A percentile compares a stretch with the other conserved stretches of the same genome.
Evolutionary conservation across 768 basidiomycete genomes (phyloP).

Genomic region (Boletales sp.): DNA sequence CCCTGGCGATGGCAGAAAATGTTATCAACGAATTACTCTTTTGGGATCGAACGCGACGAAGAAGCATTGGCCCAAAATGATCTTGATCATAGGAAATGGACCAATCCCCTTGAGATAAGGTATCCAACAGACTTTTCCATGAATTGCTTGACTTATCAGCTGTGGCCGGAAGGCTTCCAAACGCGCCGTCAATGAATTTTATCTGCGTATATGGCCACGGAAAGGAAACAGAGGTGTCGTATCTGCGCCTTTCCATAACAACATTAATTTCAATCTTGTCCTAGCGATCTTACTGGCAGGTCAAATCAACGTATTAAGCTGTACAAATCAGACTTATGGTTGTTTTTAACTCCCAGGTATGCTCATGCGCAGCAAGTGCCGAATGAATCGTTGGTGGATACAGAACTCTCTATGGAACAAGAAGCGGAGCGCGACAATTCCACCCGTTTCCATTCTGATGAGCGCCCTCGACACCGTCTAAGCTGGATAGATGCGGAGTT

Average conservation of each 20-base stretch:
- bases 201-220: constrained; percentile 94
- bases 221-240: constrained; percentile 82
- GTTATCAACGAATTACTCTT: constrained; percentile 82
- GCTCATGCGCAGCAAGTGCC: constrained; percentile 65
- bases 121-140: constrained; percentile 20
- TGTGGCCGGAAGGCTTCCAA: constrained; percentile 56
- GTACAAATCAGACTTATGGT: neutral
- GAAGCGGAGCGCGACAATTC: constrained; percentile 40
- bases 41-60: constrained; percentile 80
- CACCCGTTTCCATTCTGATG: constrained; percentile 47
- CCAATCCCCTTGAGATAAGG: constrained; percentile 85
- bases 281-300: constrained; percentile 82
- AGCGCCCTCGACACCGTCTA: constrained; percentile 40
- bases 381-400: constrained; percentile 53
- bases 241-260: neutral
- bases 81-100: constrained; percentile 80
- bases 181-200: constrained; percentile 89
- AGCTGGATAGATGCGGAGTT: constrained; percentile 88
- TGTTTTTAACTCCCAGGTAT: constrained; percentile 47
- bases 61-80: constrained; percentile 60
- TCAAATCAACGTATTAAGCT: constrained; percentile 3
- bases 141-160: neutral
- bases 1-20: constrained; percentile 48
- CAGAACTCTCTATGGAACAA: constrained; percentile 42
- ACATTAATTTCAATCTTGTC: neutral